Conservation (phyloP, 768 basidiomycete genomes). For the Tulasnella sp. region DNA sequence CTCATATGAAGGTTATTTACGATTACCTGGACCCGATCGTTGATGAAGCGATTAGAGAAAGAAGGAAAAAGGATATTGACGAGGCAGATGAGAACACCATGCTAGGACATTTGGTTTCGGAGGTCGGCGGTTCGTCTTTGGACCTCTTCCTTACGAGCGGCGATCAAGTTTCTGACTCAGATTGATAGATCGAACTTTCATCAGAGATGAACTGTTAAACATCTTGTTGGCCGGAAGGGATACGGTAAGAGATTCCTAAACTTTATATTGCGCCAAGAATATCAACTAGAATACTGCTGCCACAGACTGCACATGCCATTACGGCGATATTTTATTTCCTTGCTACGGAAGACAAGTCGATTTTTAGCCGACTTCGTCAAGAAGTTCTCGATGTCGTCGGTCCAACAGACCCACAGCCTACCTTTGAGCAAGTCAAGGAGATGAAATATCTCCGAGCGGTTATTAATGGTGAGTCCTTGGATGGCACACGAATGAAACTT, state of each 20-base stretch:
- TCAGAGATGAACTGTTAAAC: constrained; percentile 80
- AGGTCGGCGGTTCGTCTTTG: constrained; percentile 57
- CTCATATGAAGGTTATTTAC: constrained; percentile 53
- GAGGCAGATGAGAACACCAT: constrained; percentile 59
- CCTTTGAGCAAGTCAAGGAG: constrained; percentile 58
- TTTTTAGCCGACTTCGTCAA: constrained; percentile 52
- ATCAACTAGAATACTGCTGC: neutral
- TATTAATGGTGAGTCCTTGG: constrained; percentile 53
- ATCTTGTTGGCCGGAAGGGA: constrained; percentile 78
- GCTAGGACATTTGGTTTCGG: constrained; percentile 66
- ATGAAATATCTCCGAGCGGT: constrained; percentile 70
- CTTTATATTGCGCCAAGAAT: neutral
- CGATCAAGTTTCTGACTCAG: neutral
- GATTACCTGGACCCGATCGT: constrained; percentile 67
- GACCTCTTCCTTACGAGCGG: neutral
- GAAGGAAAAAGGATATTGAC: constrained; percentile 46
- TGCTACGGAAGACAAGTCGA: constrained; percentile 52
- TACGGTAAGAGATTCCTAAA: constrained; percentile 54
- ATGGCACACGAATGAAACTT: neutral
- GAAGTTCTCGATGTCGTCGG: constrained; percentile 58
- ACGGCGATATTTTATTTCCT: constrained; percentile 62
- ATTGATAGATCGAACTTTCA: constrained; percentile 60
- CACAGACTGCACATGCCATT: constrained; percentile 52
- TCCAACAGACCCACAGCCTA: constrained; percentile 47
- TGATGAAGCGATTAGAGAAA: constrained; percentile 48